These are phyloP conservation scores for Haematococcus sp. DNA, from an alignment of 139 green algal species.

Conservation along the genomic window DNA sequence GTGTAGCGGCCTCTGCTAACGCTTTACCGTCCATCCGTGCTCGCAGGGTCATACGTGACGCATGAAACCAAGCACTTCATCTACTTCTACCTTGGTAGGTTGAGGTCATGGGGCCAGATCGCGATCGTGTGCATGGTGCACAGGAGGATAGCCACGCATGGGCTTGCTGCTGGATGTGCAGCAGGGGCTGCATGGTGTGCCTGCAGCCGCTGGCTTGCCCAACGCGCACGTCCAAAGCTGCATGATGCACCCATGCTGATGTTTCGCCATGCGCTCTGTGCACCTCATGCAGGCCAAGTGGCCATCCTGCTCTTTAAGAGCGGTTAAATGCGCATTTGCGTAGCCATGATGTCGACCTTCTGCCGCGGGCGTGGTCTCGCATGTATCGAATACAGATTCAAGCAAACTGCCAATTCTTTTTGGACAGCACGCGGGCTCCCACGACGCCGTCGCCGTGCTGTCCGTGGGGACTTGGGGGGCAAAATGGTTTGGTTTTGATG, in stretches of 20 bases:
- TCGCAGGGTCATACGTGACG: constrained; percentile 92
- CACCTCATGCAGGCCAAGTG: constrained; percentile 57
- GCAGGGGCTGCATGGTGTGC: not conserved
- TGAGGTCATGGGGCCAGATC: not conserved
- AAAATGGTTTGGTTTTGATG: too few species aligned
- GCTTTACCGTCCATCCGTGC: not conserved
- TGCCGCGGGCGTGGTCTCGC: too few species aligned
- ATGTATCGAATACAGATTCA: too few species aligned
- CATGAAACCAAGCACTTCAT: constrained; percentile 99
- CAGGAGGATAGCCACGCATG: not conserved
- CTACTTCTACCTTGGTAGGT: constrained; percentile 91
- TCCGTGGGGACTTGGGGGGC: too few species aligned
- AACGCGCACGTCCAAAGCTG: not conserved
- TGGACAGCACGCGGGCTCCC: too few species aligned
- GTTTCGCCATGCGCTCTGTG: not conserved
- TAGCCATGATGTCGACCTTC: too few species aligned
- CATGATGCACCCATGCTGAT: too few species aligned
- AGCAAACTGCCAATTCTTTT: too few species aligned
- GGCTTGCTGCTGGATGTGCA: not conserved
- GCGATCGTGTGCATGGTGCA: not conserved
- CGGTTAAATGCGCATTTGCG: too few species aligned
- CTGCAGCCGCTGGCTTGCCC: not conserved
- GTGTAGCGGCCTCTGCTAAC: not conserved
- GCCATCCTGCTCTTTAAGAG: constrained; percentile 94
- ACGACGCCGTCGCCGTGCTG: too few species aligned